Evolutionary conservation across 768 basidiomycete species (phyloP), one percentile per base, ranked within the genome.

Genomic region (Boletellus emodensis): DNA sequence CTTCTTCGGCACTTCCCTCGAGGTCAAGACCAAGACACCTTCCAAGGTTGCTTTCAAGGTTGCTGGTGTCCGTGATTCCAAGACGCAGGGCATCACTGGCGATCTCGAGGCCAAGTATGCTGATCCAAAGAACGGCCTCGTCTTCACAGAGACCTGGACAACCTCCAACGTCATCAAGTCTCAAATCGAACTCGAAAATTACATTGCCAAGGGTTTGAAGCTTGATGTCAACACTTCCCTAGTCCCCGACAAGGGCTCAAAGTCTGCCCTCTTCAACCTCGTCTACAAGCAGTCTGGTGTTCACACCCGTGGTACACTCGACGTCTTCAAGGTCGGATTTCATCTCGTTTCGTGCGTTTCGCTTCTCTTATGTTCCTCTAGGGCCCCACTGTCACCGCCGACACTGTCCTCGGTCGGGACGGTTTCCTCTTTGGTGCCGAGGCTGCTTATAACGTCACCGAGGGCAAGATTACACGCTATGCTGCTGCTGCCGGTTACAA

Each of bases 351-450:
- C n/a, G 10, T 13, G 39, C 22, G 3, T 36, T 37, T 32, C 37
- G 17, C 24, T 17, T 18, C 32, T 42, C 40, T 53, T 5, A 53
- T 51, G 51, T 47, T 40, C 48, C 34, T 34, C 12, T 35, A 96
- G 94, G 96, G 96, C 45, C 95, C 95, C 41, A 95, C 92, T 46
- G 89, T 98, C 80, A 97, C 94, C 58, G 87, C 94, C 44, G 96
- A 99, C 73, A 81, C 91, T 54, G 96, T 95, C 61, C 65, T 95
- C 58, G 94, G 94, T 59, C 94, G 94, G 64, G 93, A 97, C 64
- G 96, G 96, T 52, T 92, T 98, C 87, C 88, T 97, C 53, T 74
- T 95, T 52, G 96, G 96, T 77, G 91, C 82, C 56, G 96, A 99
- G 79, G 86, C 93, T 35, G 83, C 92, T 45, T 98, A 98, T 81